phyloP scores from a whole-genome alignment of 2,329 filamentous ascomycete species.

The Septoria petroselini region DNA sequence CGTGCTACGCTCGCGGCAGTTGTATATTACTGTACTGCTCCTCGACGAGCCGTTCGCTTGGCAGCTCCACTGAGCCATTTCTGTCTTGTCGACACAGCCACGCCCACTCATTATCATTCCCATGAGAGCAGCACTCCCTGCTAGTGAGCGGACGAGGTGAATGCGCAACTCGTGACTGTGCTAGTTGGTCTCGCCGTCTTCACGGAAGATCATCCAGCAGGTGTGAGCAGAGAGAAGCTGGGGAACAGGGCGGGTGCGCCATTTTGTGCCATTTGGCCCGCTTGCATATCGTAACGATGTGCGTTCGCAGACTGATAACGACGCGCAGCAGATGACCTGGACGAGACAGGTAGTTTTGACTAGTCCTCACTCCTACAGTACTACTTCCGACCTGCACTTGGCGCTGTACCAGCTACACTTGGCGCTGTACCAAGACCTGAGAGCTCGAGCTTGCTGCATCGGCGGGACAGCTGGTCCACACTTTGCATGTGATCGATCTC shows the following conservation, averaged over 20 bases:
- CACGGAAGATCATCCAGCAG: slow-evolving; percentile 9
- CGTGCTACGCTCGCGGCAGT: too few relatives aligned
- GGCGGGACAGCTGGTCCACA: background rate
- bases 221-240: background rate
- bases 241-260: background rate
- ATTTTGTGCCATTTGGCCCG: slow-evolving; percentile 4
- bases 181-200: slow-evolving; percentile 7
- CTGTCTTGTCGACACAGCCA: slow-evolving; percentile 10
- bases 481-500: slow-evolving; percentile 14
- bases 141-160: slow-evolving; percentile 8
- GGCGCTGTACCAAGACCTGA: slow-evolving; percentile 12
- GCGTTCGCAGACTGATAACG: background rate
- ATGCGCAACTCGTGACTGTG: background rate
- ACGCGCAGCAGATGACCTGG: too few relatives aligned
- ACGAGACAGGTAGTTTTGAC: too few relatives aligned
- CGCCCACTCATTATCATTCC: background rate
- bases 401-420: slow-evolving; percentile 12
- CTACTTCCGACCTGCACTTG: slow-evolving; percentile 11
- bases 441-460: slow-evolving; percentile 19
- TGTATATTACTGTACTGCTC: too few relatives aligned
- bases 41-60: too few relatives aligned
- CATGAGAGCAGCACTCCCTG: background rate
- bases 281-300: slow-evolving; percentile 2
- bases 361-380: background rate
- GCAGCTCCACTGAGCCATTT: slow-evolving; percentile 18